Base-by-base conservation (phyloP, 306 rosid species). In the Prosopis cineraria region DNA sequence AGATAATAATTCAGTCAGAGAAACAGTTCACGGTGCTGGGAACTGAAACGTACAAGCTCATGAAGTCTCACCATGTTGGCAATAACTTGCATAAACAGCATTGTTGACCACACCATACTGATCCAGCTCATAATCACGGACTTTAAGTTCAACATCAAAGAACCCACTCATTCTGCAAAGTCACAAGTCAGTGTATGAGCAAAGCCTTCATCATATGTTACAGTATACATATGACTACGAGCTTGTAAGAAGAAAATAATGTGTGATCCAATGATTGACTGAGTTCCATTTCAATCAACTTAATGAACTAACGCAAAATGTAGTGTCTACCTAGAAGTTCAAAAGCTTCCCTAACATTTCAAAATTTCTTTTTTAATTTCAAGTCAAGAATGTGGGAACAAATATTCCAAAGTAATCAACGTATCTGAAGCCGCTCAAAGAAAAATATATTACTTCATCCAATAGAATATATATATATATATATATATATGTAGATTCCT, bases 21-120 rank as follows among this genome's bases (percentile, higher is more conserved):
- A 30, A 63, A 56, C 29, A 47, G 64, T 78, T 73, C 56, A 33
- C 6, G 34, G 19, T 63, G 41, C 47, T 53, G 58, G 68, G 36
- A 58, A 30, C 11, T 24, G 34, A 45, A 10, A 70, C 2, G 40
- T 65, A 81, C 10, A 20, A 80, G 75, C 31, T 73, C 59, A 68
- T 22, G 79, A 59, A 59, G 68, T 44, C 91, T 88, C 69, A 94
- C 98, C 91, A 36, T 89, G 97, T 75, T 94, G 98, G 64, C 98
- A 95, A 82, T 92, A 95, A 83, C 96, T 89, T 72, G 98, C 92
- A 87, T 89, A 95, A 66, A 92, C 85, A 36, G 98, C 88, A 92
- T 92, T 91, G 87, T 95, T 95, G 68, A 95, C 96, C 20, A 91
- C 98, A 25, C 98, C 98, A 62, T 74, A 95, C 70, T 95, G 99